A percentile compares a stretch with the other conserved stretches of the same genome.
Evolutionary conservation across 1,284 basidiomycete genomes (phyloP).

Genomic region (Ustilago hordei): DNA sequence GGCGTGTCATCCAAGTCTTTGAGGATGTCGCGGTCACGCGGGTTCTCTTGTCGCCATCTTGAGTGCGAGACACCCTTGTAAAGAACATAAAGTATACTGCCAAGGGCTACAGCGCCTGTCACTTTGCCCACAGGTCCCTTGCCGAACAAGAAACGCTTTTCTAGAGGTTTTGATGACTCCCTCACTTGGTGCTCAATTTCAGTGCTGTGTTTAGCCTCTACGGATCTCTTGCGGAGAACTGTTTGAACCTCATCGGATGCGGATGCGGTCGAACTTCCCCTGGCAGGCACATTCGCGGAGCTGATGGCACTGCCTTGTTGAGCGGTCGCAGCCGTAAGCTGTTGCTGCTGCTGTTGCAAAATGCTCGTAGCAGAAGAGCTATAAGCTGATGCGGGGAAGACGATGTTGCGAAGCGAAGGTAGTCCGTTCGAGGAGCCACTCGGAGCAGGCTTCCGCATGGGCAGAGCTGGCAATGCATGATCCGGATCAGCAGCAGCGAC

Average conservation of each 20-base stretch:
- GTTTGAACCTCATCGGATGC: constrained; percentile 2
- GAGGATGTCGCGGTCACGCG: constrained; percentile 37
- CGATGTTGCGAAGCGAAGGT: neutral
- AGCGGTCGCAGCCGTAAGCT: neutral
- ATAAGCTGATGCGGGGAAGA: constrained; percentile 6
- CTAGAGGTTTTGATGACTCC: neutral
- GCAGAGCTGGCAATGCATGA: constrained; percentile 7
- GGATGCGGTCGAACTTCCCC: neutral
- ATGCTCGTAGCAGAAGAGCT: neutral
- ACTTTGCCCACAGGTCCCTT: constrained; percentile 17
- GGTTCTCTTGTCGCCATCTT: constrained; percentile 15
- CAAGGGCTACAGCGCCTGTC: constrained; percentile 6
- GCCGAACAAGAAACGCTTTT: constrained; percentile 33
- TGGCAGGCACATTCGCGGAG: neutral
- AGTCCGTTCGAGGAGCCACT: neutral
- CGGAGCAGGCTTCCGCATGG: neutral
- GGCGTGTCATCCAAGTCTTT: constrained; percentile 33
- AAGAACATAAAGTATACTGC: constrained; percentile 17
- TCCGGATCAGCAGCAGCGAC: constrained; percentile 16
- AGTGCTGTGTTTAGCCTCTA: neutral
- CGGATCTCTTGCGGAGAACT: constrained; percentile 28
- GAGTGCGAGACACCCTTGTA: constrained; percentile 23
- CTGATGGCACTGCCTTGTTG: neutral
- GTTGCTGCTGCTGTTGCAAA: constrained; percentile 1
- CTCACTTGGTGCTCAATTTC: neutral